Conservation (phyloP, 2,329 filamentous ascomycete genomes). For the Pestalotiopsis sp. region DNA sequence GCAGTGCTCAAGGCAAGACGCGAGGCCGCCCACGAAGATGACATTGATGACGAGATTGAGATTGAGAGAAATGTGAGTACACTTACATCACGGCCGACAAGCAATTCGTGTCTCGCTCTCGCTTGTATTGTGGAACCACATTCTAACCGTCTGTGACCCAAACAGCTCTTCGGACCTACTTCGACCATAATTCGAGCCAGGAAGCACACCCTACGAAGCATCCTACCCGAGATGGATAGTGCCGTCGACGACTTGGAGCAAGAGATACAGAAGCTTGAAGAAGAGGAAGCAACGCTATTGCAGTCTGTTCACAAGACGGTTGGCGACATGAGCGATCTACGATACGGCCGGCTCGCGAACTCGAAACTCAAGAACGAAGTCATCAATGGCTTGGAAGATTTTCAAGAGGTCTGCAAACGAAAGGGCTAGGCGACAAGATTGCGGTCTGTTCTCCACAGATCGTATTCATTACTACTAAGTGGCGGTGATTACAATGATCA, state of each 20-base stretch:
- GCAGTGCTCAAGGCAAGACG: constrained; percentile 57
- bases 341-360: constrained; percentile 76
- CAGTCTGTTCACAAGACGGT: constrained; percentile 66
- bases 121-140: not conserved
- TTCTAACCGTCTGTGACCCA: constrained; percentile 17
- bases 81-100: not conserved
- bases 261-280: constrained; percentile 67
- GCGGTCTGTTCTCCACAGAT: not conserved
- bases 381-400: constrained; percentile 63
- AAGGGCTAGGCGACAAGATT: constrained; percentile 35
- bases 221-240: constrained; percentile 69
- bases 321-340: constrained; percentile 76
- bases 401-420: constrained; percentile 64
- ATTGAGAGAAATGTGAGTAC: constrained; percentile 58
- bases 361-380: constrained; percentile 65
- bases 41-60: constrained; percentile 64
- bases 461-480: constrained; percentile 11
- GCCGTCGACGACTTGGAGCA: constrained; percentile 67
- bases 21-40: constrained; percentile 54
- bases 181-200: constrained; percentile 45
- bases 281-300: constrained; percentile 63
- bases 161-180: constrained; percentile 60
- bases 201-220: constrained; percentile 62
- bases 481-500: not conserved
- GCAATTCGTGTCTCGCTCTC: not conserved